A percentile compares a stretch with the other conserved stretches of the same genome.
These are phyloP conservation scores for Coemansia sp. DNA, from an alignment of 192 early-diverging fungal species.

Conservation along the genomic window DNA sequence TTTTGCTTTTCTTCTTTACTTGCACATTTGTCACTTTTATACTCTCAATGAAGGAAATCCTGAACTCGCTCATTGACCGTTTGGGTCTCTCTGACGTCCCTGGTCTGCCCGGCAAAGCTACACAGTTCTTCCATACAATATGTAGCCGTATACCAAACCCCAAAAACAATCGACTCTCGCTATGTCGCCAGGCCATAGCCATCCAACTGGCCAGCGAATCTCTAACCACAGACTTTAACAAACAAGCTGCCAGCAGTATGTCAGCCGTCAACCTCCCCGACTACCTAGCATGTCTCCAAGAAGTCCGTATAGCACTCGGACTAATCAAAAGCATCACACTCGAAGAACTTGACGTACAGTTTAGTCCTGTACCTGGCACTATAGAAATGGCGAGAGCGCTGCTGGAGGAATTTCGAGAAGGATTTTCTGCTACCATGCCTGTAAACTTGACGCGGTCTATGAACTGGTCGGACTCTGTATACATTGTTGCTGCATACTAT, in stretches of 20 bases:
- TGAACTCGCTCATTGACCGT: slow-evolving; percentile 15
- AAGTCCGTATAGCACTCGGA: slow-evolving; percentile 29
- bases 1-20: neutral
- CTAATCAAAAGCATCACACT: slow-evolving; percentile 39
- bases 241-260: slow-evolving; percentile 31
- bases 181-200: slow-evolving; percentile 25
- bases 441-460: slow-evolving; percentile 22
- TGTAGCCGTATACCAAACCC: slow-evolving; percentile 16
- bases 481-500: slow-evolving; percentile 32
- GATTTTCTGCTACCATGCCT: slow-evolving; percentile 24
- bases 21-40: neutral
- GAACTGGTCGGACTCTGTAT: slow-evolving; percentile 41
- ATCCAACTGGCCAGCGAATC: slow-evolving; percentile 47
- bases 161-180: slow-evolving; percentile 15
- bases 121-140: slow-evolving; percentile 42
- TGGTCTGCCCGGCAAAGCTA: slow-evolving; percentile 33
- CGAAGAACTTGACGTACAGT: slow-evolving; percentile 44
- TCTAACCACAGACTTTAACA: slow-evolving; percentile 39
- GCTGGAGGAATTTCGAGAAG: slow-evolving; percentile 30
- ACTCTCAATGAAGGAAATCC: slow-evolving; percentile 23
- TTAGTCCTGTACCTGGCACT: slow-evolving; percentile 26
- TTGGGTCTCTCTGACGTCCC: slow-evolving; percentile 38
- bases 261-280: slow-evolving; percentile 23
- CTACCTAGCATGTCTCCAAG: slow-evolving; percentile 26
- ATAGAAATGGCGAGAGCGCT: slow-evolving; percentile 23